Conservation (phyloP, 192 early-diverging fungal species). For the Borealophlyctis nickersoniae region DNA sequence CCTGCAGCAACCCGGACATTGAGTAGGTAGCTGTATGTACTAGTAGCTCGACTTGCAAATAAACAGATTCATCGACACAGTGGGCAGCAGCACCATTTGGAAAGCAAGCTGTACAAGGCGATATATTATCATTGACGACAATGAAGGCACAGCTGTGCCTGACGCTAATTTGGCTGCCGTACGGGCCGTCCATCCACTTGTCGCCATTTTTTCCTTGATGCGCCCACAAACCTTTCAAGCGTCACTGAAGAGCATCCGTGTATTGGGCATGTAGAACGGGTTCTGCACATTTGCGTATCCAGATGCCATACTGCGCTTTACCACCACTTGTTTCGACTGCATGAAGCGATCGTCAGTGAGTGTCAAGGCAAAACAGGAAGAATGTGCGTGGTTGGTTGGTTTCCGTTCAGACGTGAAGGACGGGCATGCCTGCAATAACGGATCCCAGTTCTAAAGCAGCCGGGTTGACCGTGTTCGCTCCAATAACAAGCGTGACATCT, state of each 20-base stretch:
- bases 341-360: not conserved
- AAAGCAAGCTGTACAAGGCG: too few relatives aligned
- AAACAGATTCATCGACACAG: too few relatives aligned
- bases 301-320: constrained; percentile 32
- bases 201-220: constrained; percentile 9
- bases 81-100: too few relatives aligned
- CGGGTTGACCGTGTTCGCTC: constrained; percentile 41
- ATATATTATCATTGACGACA: too few relatives aligned
- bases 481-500: constrained; percentile 32
- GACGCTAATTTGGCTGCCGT: too few relatives aligned
- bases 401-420: constrained; percentile 35
- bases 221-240: constrained; percentile 29
- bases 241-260: constrained; percentile 37
- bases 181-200: not conserved
- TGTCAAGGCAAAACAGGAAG: too few relatives aligned
- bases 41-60: too few relatives aligned
- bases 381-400: too few relatives aligned
- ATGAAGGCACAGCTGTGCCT: too few relatives aligned
- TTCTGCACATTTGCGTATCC: constrained; percentile 39
- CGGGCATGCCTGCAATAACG: constrained; percentile 37
- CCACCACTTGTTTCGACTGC: constrained; percentile 31
- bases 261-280: constrained; percentile 35
- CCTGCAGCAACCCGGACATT: too few relatives aligned
- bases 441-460: constrained; percentile 27
- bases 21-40: too few relatives aligned